These are phyloP conservation scores for Gossypium schwendimanii DNA, from an alignment of 441 rosid species.

Conservation along the genomic window DNA sequence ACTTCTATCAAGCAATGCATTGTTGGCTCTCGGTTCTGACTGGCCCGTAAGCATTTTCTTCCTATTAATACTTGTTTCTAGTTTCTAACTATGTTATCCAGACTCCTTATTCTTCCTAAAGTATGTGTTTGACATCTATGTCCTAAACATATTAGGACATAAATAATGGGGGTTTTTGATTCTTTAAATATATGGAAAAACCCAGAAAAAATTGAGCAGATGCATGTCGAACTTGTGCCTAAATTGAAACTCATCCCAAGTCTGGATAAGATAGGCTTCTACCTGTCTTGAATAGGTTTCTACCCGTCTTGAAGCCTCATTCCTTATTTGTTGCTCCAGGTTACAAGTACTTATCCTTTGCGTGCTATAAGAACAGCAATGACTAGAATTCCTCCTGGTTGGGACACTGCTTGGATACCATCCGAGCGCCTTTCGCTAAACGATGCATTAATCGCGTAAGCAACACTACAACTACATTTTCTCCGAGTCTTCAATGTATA, in stretches of 20 bases:
- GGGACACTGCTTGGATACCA: slow-evolving; percentile 68
- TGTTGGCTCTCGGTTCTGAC: slow-evolving; percentile 79
- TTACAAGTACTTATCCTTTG: slow-evolving; percentile 59
- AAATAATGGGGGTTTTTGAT: neutral
- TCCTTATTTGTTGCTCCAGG: slow-evolving; percentile 35
- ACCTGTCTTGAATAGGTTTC: neutral
- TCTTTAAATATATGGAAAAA: neutral
- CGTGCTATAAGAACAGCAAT: slow-evolving; percentile 58
- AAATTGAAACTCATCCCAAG: neutral
- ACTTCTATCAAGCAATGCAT: slow-evolving; percentile 48
- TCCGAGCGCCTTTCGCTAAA: slow-evolving; percentile 60
- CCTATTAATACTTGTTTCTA: neutral
- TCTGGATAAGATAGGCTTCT: neutral
- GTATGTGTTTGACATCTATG: neutral
- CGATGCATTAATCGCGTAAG: slow-evolving; percentile 68
- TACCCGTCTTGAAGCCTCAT: neutral
- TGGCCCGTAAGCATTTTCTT: slow-evolving; percentile 66
- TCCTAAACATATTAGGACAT: neutral
- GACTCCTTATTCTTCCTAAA: neutral
- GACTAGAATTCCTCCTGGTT: slow-evolving; percentile 67
- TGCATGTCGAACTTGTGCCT: neutral
- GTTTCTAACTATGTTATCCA: neutral
- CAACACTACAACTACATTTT: slow-evolving; percentile 1
- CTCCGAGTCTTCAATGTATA: slow-evolving; percentile 1
- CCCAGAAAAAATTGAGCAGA: neutral